A percentile compares a stretch with the other conserved stretches of the same genome.
phyloP scores from a whole-genome alignment of 2,329 filamentous ascomycete genomes.

The Tricladium varicosporioides region DNA sequence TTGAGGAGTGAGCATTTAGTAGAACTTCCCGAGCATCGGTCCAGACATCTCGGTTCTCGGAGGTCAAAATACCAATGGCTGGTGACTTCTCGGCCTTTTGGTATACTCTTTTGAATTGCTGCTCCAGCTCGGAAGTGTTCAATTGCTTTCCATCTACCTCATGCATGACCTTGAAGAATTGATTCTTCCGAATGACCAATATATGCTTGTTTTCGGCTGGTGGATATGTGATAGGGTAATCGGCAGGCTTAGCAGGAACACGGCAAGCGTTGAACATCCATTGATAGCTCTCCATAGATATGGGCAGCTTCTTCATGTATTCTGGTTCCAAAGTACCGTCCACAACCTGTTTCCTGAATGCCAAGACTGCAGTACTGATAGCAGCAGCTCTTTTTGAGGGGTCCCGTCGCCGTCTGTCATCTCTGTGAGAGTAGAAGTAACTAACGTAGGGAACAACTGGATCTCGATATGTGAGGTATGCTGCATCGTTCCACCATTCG shows the following conservation, averaged over 20 bases:
- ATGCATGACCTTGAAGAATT: conserved; percentile 90
- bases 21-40: conserved; percentile 77
- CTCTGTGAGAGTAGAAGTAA: conserved; percentile 98
- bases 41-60: conserved; percentile 93
- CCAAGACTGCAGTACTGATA: conserved; percentile 78
- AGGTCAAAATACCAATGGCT: conserved; percentile 80
- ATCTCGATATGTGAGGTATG: conserved; percentile 91
- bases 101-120: conserved; percentile 84
- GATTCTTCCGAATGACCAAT: conserved; percentile 88
- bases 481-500: conserved; percentile 97
- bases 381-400: conserved; percentile 92
- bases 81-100: conserved; percentile 70
- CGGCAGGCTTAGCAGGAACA: conserved; percentile 76
- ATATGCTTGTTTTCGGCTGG: conserved; percentile 79
- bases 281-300: conserved; percentile 97
- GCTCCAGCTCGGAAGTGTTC: conserved; percentile 84
- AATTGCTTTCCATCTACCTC: conserved; percentile 81
- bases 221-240: conserved; percentile 80
- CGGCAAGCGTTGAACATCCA: conserved; percentile 98
- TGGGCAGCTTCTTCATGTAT: conserved; percentile 97
- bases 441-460: conserved; percentile 97
- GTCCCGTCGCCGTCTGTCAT: conserved; percentile 83
- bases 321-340: conserved; percentile 82
- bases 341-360: conserved; percentile 95
- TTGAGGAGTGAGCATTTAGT: conserved; percentile 72